These are phyloP conservation scores for Clarkia xantiana DNA, from an alignment of 345 rosid species.

Conservation along the genomic window DNA sequence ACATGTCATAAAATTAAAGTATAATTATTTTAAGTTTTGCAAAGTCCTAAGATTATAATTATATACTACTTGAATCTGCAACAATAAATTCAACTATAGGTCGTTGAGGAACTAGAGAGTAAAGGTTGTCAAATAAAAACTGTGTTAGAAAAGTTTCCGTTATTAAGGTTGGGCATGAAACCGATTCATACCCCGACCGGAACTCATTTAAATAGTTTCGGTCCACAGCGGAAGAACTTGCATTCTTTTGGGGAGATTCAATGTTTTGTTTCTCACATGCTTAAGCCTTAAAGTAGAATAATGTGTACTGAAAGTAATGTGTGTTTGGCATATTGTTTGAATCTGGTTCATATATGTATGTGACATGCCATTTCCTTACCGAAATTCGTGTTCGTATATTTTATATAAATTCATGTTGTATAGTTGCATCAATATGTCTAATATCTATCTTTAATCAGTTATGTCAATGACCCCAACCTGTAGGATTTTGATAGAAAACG, in stretches of 20 bases:
- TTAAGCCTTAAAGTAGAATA: too few species aligned
- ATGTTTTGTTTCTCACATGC: too few species aligned
- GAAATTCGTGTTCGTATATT: too few species aligned
- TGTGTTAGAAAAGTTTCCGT: neutral
- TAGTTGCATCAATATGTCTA: neutral
- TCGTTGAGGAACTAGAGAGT: constrained; percentile 42
- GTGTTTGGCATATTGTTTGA: constrained; percentile 86
- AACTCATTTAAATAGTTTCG: too few species aligned
- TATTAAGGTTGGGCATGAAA: too few species aligned
- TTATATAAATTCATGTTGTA: neutral
- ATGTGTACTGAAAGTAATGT: constrained; percentile 42
- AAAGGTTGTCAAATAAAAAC: constrained; percentile 60
- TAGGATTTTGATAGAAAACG: constrained; percentile 63
- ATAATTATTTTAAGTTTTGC: too few species aligned
- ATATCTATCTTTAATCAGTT: neutral
- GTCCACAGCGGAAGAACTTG: constrained; percentile 42
- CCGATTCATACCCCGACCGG: too few species aligned
- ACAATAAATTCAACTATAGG: constrained; percentile 20
- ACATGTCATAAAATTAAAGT: constrained; percentile 31
- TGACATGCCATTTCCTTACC: too few species aligned
- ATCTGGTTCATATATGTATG: constrained; percentile 82
- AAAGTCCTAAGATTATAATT: too few species aligned
- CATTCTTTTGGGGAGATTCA: constrained; percentile 82
- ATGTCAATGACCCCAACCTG: constrained; percentile 1
- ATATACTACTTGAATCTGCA: too few species aligned